Base-by-base conservation (phyloP, 2,329 filamentous ascomycete genomes). In the Eutypa lata region DNA sequence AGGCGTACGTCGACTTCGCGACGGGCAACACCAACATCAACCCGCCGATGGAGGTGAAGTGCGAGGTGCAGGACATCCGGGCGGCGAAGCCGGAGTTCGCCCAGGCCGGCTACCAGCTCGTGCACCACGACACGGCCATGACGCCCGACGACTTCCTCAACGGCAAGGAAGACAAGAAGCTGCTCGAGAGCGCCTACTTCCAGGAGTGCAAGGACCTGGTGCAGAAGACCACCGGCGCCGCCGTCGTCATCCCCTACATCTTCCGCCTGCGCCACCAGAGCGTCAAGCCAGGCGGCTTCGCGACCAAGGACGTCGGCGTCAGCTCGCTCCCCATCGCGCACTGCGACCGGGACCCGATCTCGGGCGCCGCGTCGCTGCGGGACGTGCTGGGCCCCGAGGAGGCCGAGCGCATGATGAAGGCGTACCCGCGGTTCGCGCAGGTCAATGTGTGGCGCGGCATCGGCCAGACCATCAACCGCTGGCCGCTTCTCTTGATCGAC, bases 381-480 rank as follows among this genome's bases (percentile, higher is more conserved):
- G 62, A 64, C 50, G 51, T 63, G n/a, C 54, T 64, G 3, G 56
- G 56, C 37, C 59, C 59, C 4, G 50, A 56, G 14, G 62, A 61
- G n/a, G 62, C 64, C 26, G 56, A 62, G 33, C 48, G 60, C n/a
- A 56, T 66, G 43, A 53, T 58, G 51, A 50, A 61, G 46, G 43
- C 28, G 37, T 58, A 60, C 53, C 60, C 59, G 49, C 61, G 60
- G 18, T 66, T 59, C 50, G 62, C 61, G 11, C 60, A 63, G 47
- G 63, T 66, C 28, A 66, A 65, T 52, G 47, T 66, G 50, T 66
- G 64, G 64, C 57, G 64, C 50, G 61, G 61, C 11, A 61, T 66
- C 49, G 61, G 61, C 43, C 48, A 62, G 35, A 54, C 63, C 33
- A 57, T 64, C 52, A 54, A 57, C 52, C 58, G 61, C 48, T 65